Base-by-base conservation (phyloP, 2,329 filamentous ascomycete genomes). In the Fusarium sp. region DNA sequence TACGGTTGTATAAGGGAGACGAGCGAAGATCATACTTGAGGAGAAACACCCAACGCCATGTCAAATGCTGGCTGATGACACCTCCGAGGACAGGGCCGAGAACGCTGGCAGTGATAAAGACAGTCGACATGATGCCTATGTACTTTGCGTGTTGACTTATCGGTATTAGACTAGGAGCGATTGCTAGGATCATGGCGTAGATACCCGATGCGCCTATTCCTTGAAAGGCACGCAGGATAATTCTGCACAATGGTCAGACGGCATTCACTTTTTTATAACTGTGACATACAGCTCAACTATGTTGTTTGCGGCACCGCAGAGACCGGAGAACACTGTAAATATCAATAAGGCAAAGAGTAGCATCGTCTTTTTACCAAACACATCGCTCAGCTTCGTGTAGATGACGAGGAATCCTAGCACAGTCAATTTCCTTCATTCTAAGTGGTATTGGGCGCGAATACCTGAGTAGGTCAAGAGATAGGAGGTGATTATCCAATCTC, bases 1-100 rank as follows among this genome's bases (percentile, higher is more conserved):
- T n/a, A 10, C 3, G 2, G 4, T 5, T 7, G 4, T 9, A 6
- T 1, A 11, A 2, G 3, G 3, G 3, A 24, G 1, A 6, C 7
- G 12, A 2, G 14, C 7, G 28, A 30, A 30, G 10, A 9, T 4
- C n/a, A 3, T 36, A 59, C 51, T 59, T 57, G 14, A 57, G 52
- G 15, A 59, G 56, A 20, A 59, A 59, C 4, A 59, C 56, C 56
- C 34, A 59, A 10, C 52, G 56, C 56, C 56, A 59, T 3, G 51
- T 59, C 2, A 52, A 57, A 14, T 57, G 56, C 28, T 59, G 56
- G 20, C 56, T 59, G 1, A 59, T 59, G 0, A 59, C 7, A 9
- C 56, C 56, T 2, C 56, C 56, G 1, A 59, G 34, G 1, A 59
- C 24, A 6, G 56, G 56, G 1, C 56, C 56, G 0, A 59, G 14